phyloP scores from a whole-genome alignment of 2,329 filamentous ascomycete genomes.

The Stagonosporopsis cucurbitacearum region DNA sequence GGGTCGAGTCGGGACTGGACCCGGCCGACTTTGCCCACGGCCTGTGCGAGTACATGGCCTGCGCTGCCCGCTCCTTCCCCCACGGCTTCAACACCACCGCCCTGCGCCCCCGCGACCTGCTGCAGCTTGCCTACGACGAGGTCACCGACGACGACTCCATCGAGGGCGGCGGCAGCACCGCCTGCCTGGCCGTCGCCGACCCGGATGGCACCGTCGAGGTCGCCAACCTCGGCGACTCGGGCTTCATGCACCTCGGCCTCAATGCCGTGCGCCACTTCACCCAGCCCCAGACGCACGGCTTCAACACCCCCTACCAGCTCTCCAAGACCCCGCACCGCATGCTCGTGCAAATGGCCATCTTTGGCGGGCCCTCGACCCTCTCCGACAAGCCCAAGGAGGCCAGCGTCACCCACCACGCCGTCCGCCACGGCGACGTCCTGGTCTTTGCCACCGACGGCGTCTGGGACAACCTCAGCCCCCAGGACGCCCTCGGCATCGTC shows the following conservation, averaged over 20 bases:
- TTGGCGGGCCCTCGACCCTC: constrained; percentile 72
- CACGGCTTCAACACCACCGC: constrained; percentile 47
- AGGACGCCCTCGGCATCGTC: constrained; percentile 83
- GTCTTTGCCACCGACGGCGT: constrained; percentile 94
- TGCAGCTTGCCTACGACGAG: constrained; percentile 84
- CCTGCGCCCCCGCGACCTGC: constrained; percentile 70
- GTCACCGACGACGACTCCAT: constrained; percentile 77
- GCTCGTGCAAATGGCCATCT: constrained; percentile 78
- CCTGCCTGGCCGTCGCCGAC: constrained; percentile 80
- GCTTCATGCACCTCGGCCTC: constrained; percentile 83
- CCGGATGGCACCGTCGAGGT: constrained; percentile 79
- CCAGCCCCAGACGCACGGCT: constrained; percentile 89
- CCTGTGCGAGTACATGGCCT: constrained; percentile 91
- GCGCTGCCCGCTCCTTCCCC: constrained; percentile 68
- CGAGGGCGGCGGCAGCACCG: constrained; percentile 86
- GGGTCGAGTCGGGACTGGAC: constrained; percentile 90
- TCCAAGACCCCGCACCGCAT: constrained; percentile 84
- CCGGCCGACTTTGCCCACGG: constrained; percentile 95
- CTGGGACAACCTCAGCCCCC: constrained; percentile 92
- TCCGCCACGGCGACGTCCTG: constrained; percentile 92
- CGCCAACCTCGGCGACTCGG: constrained; percentile 94
- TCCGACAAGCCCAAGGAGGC: constrained; percentile 86
- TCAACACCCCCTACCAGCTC: constrained; percentile 97
- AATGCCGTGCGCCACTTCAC: constrained; percentile 86
- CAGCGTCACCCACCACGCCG: constrained; percentile 74